These are phyloP conservation scores for Excoecaria cochinchinensis DNA, from an alignment of 345 rosid genomes.

Conservation along the genomic window DNA sequence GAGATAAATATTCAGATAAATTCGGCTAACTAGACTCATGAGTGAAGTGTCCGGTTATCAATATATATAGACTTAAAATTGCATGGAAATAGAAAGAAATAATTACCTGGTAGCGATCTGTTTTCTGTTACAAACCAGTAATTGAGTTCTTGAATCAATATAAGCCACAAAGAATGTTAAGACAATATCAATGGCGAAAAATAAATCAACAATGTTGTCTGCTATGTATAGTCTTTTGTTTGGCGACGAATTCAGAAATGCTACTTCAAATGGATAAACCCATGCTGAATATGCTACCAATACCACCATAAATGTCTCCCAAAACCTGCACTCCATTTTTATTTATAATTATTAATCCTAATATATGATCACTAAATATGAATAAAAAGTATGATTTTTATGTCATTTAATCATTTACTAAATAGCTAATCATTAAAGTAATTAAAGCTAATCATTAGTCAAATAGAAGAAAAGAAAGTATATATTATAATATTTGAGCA, in stretches of 20 bases:
- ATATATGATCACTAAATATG: no score
- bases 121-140: constrained; percentile 56
- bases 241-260: constrained; percentile 53
- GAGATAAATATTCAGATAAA: no score
- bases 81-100: no score
- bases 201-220: constrained; percentile 74
- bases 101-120: constrained; percentile 80
- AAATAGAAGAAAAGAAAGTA: no score
- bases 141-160: constrained; percentile 66
- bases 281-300: constrained; percentile 83
- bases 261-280: constrained; percentile 80
- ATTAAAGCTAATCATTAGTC: no score
- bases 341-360: background rate
- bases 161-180: constrained; percentile 76
- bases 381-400: no score
- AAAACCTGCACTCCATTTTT: constrained; percentile 46
- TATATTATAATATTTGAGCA: no score
- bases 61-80: no score
- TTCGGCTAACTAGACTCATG: no score
- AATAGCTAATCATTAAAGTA: no score
- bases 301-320: constrained; percentile 84
- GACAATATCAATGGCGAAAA: constrained; percentile 75
- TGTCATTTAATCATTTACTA: no score
- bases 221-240: constrained; percentile 44
- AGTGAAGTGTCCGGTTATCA: no score